Evolutionary conservation across 2,329 filamentous ascomycete species (phyloP).

Genomic region (Diaporthe citri): DNA sequence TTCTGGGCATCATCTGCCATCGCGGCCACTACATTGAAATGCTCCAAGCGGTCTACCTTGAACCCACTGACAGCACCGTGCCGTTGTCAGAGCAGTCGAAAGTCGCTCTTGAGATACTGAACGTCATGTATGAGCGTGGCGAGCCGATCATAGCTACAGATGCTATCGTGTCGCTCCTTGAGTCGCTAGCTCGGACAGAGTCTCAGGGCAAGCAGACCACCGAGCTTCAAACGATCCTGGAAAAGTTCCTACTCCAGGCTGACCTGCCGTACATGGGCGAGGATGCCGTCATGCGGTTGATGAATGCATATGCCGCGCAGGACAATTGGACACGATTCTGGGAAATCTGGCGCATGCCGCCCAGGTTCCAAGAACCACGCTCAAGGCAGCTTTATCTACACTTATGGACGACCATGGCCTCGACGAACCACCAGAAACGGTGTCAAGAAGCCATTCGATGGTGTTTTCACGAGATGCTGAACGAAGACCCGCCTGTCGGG

Average conservation of each 20-base stretch:
- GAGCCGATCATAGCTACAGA: constrained; percentile 58
- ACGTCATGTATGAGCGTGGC: constrained; percentile 60
- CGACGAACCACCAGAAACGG: constrained; percentile 55
- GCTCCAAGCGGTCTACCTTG: constrained; percentile 54
- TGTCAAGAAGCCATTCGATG: constrained; percentile 64
- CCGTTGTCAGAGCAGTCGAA: constrained; percentile 49
- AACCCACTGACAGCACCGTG: constrained; percentile 39
- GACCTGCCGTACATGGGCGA: constrained; percentile 54
- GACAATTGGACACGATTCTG: constrained; percentile 70
- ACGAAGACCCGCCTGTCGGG: constrained; percentile 64
- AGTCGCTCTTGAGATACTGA: constrained; percentile 58
- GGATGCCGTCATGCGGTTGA: constrained; percentile 54
- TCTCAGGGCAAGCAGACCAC: constrained; percentile 51
- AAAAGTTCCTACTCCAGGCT: constrained; percentile 56
- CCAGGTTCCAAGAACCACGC: constrained; percentile 62
- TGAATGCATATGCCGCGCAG: constrained; percentile 60
- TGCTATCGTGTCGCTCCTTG: constrained; percentile 64
- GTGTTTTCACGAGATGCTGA: constrained; percentile 70
- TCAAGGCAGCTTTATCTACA: constrained; percentile 67
- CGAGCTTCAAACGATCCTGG: constrained; percentile 58
- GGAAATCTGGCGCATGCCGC: constrained; percentile 69
- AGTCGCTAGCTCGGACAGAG: constrained; percentile 52
- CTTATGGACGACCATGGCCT: constrained; percentile 63
- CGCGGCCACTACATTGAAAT: constrained; percentile 53
- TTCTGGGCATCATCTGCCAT: constrained; percentile 52